Percentiles rank a stretch among this genome's conserved stretches.
Evolutionary conservation across 768 basidiomycete species (phyloP).

Genomic region (Lactarius pseudohatsudake): DNA sequence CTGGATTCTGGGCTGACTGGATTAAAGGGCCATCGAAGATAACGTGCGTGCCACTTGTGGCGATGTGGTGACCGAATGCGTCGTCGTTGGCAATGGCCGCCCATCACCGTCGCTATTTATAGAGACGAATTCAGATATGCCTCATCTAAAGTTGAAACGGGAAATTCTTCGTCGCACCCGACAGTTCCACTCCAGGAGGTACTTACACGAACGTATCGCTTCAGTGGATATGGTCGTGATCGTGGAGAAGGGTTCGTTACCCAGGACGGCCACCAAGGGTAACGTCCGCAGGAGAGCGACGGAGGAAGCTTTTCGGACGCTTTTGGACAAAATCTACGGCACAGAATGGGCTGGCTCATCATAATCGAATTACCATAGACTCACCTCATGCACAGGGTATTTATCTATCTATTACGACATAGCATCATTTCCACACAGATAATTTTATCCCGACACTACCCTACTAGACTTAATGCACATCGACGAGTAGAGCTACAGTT

Average conservation of each 20-base stretch:
- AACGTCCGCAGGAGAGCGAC: slow-evolving; percentile 78
- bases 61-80: slow-evolving; percentile 65
- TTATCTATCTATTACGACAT: slow-evolving; percentile 7
- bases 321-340: slow-evolving; percentile 60
- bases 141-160: slow-evolving; percentile 59
- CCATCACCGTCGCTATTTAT: slow-evolving; percentile 77
- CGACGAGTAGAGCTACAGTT: slow-evolving; percentile 2
- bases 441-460: slow-evolving; percentile 14
- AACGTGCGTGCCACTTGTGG: slow-evolving; percentile 66
- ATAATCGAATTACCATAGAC: slow-evolving; percentile 5
- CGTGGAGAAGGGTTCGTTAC: slow-evolving; percentile 63
- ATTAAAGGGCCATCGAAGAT: slow-evolving; percentile 67
- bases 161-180: slow-evolving; percentile 73
- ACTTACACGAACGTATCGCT: slow-evolving; percentile 76
- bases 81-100: slow-evolving; percentile 74
- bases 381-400: slow-evolving; percentile 8
- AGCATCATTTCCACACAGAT: slow-evolving; percentile 9
- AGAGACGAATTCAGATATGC: slow-evolving; percentile 52
- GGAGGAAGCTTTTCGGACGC: slow-evolving; percentile 58
- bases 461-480: slow-evolving; percentile 15
- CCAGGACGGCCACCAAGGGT: slow-evolving; percentile 78
- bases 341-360: slow-evolving; percentile 21
- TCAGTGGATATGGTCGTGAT: slow-evolving; percentile 64
- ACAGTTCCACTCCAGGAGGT: slow-evolving; percentile 71
- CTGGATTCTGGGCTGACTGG: background rate